Base-by-base conservation (phyloP, 2,329 filamentous ascomycete species). In the Paraphaeosphaeria sporulosa region DNA sequence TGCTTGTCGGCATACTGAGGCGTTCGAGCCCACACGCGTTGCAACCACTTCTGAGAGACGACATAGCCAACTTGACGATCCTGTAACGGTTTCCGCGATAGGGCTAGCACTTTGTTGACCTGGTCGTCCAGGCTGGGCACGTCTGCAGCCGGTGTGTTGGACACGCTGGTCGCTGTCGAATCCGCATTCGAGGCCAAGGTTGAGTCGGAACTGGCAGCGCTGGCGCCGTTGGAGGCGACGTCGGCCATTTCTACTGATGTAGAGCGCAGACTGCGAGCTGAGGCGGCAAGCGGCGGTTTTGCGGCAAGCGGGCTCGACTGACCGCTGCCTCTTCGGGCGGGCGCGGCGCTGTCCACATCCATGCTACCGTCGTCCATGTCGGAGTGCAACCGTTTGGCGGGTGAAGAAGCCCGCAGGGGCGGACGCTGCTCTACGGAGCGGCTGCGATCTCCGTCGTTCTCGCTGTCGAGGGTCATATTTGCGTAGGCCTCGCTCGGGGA, bases 31-130 rank as follows among this genome's bases (percentile, higher is more conserved):
- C 69, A 75, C 5, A 78, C 75, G 40, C 75, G 74, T 58, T 86
- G 84, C 36, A 97, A 84, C 95, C 95, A 98, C 60, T 84, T 84
- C 53, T 85, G 86, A 1, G 94, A 96, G 4, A 98, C 86, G 21
- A 96, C 79, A 69, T 89, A 97, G 15, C 90, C 91, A 57, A 87
- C 85, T 60, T 91, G 86, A n/a, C 89, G 89, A 63, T 94, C 91
- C 60, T 87, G 79, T n/a, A 89, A 76, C 8, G 86, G 83, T 69
- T 73, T 76, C 67, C 84, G 79, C 27, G 86, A 76, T 27, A 94
- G 79, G 34, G 84, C 83, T 69, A 87, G 85, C 53, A 97, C 92
- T 40, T 87, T 87, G 59, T 85, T 86, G 60, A 97, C 88, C 76
- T 97, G 94, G 50, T 87, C 84, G 66, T 92, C 89, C 63, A 79